Evolutionary conservation across 2,329 filamentous ascomycete genomes (phyloP).

Genomic region (Aspergillus chevalieri): DNA sequence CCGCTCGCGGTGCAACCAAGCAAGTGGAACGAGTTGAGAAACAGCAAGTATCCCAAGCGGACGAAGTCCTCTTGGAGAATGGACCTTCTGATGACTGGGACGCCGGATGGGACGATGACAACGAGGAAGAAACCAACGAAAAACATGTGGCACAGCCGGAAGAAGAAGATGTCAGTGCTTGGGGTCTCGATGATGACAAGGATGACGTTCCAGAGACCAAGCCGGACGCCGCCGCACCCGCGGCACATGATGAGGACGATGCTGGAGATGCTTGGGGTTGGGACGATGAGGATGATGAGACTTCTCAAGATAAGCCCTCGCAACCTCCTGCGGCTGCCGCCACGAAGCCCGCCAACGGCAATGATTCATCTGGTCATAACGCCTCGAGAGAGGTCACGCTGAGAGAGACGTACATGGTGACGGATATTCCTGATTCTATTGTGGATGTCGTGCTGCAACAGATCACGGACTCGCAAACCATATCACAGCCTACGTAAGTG

Average conservation of each 20-base stretch:
- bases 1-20: conserved; percentile 60
- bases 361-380: conserved; percentile 9
- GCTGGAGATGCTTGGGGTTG: conserved; percentile 73
- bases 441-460: conserved; percentile 38
- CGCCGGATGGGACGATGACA: conserved; percentile 70
- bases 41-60: conserved; percentile 66
- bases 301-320: conserved; percentile 22
- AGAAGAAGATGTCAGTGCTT: conserved; percentile 44
- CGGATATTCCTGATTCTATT: conserved; percentile 75
- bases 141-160: conserved; percentile 16
- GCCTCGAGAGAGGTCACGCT: conserved; percentile 63
- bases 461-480: conserved; percentile 35
- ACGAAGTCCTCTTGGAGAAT: conserved; percentile 57
- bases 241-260: conserved; percentile 28
- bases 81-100: conserved; percentile 62
- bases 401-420: conserved; percentile 81
- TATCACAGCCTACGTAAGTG: conserved; percentile 34
- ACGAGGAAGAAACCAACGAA: conserved; percentile 35
- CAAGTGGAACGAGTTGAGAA: conserved; percentile 80
- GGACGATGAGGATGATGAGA: conserved; percentile 59
- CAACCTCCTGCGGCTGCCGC: conserved; percentile 13
- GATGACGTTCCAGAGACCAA: conserved; percentile 15
- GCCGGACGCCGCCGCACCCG: conserved; percentile 5
- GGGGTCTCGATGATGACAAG: conserved; percentile 44
- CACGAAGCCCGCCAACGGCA: conserved; percentile 18